A percentile compares a stretch with the other conserved stretches of the same genome.
Evolutionary conservation across 176 grass and related monocot species (phyloP).

Genomic region (Oryza glaberrima): DNA sequence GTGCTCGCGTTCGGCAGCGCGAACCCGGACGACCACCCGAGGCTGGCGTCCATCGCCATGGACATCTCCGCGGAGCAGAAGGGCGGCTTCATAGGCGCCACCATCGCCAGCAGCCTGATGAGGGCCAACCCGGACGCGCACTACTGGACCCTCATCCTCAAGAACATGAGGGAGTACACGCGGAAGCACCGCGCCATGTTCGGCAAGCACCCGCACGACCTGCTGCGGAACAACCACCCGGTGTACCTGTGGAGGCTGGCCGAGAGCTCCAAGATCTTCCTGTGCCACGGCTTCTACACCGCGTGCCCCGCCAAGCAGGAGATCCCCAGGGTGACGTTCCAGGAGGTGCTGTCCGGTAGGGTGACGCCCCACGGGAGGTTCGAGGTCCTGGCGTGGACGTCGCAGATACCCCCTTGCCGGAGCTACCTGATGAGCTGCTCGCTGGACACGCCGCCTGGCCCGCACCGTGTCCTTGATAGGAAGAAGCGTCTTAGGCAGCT

Average conservation of each 20-base stretch:
- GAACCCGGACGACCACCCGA: constrained; percentile 27
- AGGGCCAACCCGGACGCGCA: constrained; percentile 21
- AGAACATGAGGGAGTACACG: constrained; percentile 21
- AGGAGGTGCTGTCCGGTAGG: constrained; percentile 31
- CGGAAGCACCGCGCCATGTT: constrained; percentile 23
- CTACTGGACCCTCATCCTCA: constrained; percentile 25
- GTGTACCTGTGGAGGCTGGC: constrained; percentile 30
- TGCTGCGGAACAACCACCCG: neutral
- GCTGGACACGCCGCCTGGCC: neutral
- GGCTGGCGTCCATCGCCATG: constrained; percentile 34
- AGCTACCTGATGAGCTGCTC: constrained; percentile 38
- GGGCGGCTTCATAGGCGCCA: constrained; percentile 24
- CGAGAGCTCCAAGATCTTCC: constrained; percentile 18
- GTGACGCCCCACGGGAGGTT: constrained; percentile 25
- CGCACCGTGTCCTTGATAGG: neutral
- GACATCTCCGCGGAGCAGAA: constrained; percentile 36
- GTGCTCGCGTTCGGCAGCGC: constrained; percentile 34
- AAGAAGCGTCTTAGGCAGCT: constrained; percentile 7
- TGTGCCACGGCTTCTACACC: constrained; percentile 35
- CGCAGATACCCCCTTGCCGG: constrained; percentile 36
- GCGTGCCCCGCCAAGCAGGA: neutral
- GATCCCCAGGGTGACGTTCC: constrained; percentile 9
- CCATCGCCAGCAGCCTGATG: constrained; percentile 33
- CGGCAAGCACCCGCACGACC: constrained; percentile 12
- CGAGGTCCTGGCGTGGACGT: constrained; percentile 28